Conservation (phyloP, 164 flowering plant species). For the Akebia trifoliata region DNA sequence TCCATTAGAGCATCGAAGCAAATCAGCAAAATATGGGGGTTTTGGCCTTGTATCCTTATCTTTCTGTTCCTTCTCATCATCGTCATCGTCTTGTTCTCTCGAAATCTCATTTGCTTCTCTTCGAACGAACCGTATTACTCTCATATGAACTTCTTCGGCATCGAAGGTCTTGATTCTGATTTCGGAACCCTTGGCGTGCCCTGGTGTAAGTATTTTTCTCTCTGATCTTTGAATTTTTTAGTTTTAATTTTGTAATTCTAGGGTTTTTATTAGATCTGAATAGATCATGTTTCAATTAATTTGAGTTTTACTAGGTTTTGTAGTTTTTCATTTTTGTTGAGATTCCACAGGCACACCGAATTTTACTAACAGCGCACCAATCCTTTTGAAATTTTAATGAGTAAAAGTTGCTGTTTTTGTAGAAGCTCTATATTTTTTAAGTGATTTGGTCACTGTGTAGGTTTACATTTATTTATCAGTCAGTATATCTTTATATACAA, state of each 20-base stretch:
- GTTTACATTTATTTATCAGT: too few species aligned
- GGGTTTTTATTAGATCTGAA: slow-evolving; percentile 8
- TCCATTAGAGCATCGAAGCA: slow-evolving; percentile 26
- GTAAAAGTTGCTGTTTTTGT: too few species aligned
- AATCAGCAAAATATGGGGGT: slow-evolving; percentile 33
- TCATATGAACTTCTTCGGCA: slow-evolving; percentile 46
- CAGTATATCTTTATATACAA: too few species aligned
- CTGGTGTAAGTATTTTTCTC: slow-evolving; percentile 66
- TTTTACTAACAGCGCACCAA: too few species aligned
- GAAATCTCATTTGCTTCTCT: slow-evolving; percentile 50
- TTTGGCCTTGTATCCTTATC: slow-evolving; percentile 35
- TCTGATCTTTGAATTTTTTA: neutral
- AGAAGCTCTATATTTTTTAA: too few species aligned
- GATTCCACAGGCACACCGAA: too few species aligned
- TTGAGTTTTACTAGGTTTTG: neutral
- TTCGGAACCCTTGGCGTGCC: slow-evolving; percentile 93
- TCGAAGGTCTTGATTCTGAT: slow-evolving; percentile 75
- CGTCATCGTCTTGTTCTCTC: slow-evolving; percentile 26
- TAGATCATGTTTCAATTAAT: neutral
- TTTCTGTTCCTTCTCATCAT: slow-evolving; percentile 26
- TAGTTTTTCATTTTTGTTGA: too few species aligned
- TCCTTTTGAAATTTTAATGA: too few species aligned
- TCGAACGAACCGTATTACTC: slow-evolving; percentile 34
- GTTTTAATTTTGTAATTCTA: neutral
- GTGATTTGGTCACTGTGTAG: too few species aligned